A percentile compares a stretch with the other conserved stretches of the same genome.
These are phyloP conservation scores for Aspergillus haitiensis DNA, from an alignment of 495 filamentous ascomycete species.

Conservation along the genomic window DNA sequence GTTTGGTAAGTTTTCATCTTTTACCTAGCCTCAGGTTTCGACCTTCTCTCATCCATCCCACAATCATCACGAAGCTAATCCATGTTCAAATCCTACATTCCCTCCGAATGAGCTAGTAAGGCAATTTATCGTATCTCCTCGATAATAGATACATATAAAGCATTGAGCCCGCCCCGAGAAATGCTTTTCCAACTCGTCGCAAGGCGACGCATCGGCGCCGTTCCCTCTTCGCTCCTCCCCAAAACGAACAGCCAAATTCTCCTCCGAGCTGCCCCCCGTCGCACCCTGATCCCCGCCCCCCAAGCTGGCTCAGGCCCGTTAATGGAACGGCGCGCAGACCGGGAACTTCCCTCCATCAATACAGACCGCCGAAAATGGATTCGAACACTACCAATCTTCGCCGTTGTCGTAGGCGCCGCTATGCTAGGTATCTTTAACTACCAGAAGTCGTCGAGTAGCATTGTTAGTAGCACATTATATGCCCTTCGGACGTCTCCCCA, in stretches of 20 bases:
- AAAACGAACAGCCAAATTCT: slow-evolving; percentile 15
- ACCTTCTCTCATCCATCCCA: slow-evolving; percentile 1
- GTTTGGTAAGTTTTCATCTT: slow-evolving; percentile 29
- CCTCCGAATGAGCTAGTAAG: background rate
- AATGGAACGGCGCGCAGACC: slow-evolving; percentile 76
- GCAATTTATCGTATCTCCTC: no score
- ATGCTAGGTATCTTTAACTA: slow-evolving; percentile 95
- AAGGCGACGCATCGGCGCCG: slow-evolving; percentile 25
- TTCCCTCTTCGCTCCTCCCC: slow-evolving; percentile 15
- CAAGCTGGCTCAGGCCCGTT: slow-evolving; percentile 61
- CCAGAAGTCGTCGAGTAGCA: slow-evolving; percentile 80
- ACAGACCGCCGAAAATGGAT: slow-evolving; percentile 45
- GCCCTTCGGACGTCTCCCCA: slow-evolving; percentile 75
- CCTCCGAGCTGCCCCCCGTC: slow-evolving; percentile 27
- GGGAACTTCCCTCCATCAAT: slow-evolving; percentile 63
- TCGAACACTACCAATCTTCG: slow-evolving; percentile 58
- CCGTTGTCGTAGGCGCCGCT: slow-evolving; percentile 58
- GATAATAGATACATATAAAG: background rate
- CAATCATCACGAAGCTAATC: background rate
- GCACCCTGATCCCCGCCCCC: slow-evolving; percentile 51
- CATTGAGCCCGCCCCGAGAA: background rate
- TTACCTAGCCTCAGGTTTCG: slow-evolving; percentile 5
- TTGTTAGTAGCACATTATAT: slow-evolving; percentile 85
- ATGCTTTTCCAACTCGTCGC: slow-evolving; percentile 22
- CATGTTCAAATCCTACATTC: background rate